Evolutionary conservation across 768 basidiomycete genomes (phyloP), one percentile per base, ranked within the genome.

Genomic region (Phaeotremella skinneri): DNA sequence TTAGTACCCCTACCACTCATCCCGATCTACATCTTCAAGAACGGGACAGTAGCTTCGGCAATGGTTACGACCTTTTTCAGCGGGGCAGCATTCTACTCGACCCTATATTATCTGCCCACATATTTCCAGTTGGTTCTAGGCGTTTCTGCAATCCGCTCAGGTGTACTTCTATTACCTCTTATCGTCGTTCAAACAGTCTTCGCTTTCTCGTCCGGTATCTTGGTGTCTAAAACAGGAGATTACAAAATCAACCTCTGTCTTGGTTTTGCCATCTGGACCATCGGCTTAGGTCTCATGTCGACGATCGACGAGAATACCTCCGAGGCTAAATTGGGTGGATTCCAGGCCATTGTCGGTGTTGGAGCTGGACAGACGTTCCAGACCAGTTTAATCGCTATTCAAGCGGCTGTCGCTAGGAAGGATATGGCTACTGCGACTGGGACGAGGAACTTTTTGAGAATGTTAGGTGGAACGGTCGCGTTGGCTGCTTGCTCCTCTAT

Each of bases 401-500:
- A 90, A 69, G 87, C 87, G 0, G 85, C 85, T 25, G 88, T 89
- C 0, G 75, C 83, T 0, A 78, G 87, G 37, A 80, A 80, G 39
- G 87, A 90, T 60, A 88, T 89, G 87, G 85, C 86, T 1, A 85
- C 87, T 7, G 87, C 88, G 0, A 89, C 87, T 0, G 84, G 73
- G 1, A 55, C 84, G 0, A 50, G 56, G 52, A 58, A 53, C 39
- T 87, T 89, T 63, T 79, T 87, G 49, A 82, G 87, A 16, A 78
- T 85, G 55, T 78, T 89, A 2, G 88, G 88, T 20, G 87, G 87
- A 17, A 85, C 87, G 0, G 68, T 90, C 2, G 80, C 84, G 3
- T 80, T 89, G 1, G 85, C 87, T 0, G 78, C 63, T 6, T 66
- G 64, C 1, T 59, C 57, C 5, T 52, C 70, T 3, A 67, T 74